Percentiles rank a stretch among this genome's conserved stretches.
Conservation (phyloP, 164 flowering plant genomes). For the Dillenia turbinata region DNA sequence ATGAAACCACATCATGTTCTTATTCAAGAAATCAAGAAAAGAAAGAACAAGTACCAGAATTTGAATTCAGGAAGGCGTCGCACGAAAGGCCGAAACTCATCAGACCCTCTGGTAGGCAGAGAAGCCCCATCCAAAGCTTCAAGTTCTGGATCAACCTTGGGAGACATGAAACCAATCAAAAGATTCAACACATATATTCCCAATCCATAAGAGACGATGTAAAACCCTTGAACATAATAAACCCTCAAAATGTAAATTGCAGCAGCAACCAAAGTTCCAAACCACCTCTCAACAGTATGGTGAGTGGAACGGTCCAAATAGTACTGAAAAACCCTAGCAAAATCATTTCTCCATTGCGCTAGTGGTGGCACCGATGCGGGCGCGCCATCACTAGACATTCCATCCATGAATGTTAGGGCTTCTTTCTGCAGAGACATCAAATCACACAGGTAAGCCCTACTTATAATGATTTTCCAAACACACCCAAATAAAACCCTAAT, state of each 20-base stretch:
- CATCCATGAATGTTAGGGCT: too few relatives aligned
- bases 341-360: too few relatives aligned
- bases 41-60: conserved; percentile 30
- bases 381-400: too few relatives aligned
- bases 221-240: conserved; percentile 45
- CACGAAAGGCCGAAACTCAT: conserved; percentile 54
- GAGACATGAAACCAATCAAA: conserved; percentile 61
- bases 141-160: conserved; percentile 48
- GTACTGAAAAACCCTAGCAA: conserved; percentile 22
- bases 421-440: too few relatives aligned
- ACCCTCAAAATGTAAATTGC: conserved; percentile 40
- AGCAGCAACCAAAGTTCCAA: conserved; percentile 38
- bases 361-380: too few relatives aligned
- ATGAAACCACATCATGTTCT: too few relatives aligned
- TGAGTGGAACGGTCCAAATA: conserved; percentile 56
- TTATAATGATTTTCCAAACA: too few relatives aligned
- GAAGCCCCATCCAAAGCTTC: conserved; percentile 34
- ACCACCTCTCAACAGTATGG: conserved; percentile 45
- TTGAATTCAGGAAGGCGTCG: conserved; percentile 61
- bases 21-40: neutral
- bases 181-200: conserved; percentile 52
- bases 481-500: too few relatives aligned
- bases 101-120: conserved; percentile 44
- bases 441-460: too few relatives aligned
- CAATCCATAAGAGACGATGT: conserved; percentile 46